A percentile compares a stretch with the other conserved stretches of the same genome.
These are phyloP conservation scores for Fomitopsis pulvina DNA, from an alignment of 768 basidiomycete species.

Conservation along the genomic window DNA sequence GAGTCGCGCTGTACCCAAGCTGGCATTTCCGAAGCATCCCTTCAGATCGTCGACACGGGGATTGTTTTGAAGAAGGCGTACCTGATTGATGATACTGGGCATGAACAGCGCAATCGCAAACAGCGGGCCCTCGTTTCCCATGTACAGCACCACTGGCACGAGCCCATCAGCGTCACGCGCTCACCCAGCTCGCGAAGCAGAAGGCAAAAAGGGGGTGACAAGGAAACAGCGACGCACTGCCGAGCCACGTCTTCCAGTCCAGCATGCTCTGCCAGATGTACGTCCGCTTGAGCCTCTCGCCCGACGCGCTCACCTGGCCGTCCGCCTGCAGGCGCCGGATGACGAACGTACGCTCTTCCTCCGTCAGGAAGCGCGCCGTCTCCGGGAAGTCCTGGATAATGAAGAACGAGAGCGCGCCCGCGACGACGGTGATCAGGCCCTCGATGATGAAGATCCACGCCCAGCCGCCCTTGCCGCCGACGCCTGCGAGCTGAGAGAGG, in stretches of 20 bases:
- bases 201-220: background rate
- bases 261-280: constrained; percentile 50
- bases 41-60: background rate
- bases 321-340: constrained; percentile 60
- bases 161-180: background rate
- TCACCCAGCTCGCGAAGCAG: background rate
- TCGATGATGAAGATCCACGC: constrained; percentile 78
- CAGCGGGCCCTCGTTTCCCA: constrained; percentile 55
- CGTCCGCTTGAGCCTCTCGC: constrained; percentile 51
- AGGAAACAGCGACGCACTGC: constrained; percentile 19
- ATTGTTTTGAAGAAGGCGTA: constrained; percentile 22
- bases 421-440: constrained; percentile 62
- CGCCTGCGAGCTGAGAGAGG: constrained; percentile 64
- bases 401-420: constrained; percentile 60
- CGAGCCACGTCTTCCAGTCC: constrained; percentile 72
- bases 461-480: constrained; percentile 59
- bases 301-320: constrained; percentile 66
- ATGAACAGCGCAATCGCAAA: constrained; percentile 77
- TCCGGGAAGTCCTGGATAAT: constrained; percentile 82
- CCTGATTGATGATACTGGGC: constrained; percentile 71
- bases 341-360: constrained; percentile 60
- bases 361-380: constrained; percentile 69
- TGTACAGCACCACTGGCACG: constrained; percentile 45
- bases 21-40: background rate
- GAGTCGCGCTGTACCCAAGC: constrained; percentile 58